Conservation (phyloP, 257 asterid species). For the Solanum lycopersicoides region DNA sequence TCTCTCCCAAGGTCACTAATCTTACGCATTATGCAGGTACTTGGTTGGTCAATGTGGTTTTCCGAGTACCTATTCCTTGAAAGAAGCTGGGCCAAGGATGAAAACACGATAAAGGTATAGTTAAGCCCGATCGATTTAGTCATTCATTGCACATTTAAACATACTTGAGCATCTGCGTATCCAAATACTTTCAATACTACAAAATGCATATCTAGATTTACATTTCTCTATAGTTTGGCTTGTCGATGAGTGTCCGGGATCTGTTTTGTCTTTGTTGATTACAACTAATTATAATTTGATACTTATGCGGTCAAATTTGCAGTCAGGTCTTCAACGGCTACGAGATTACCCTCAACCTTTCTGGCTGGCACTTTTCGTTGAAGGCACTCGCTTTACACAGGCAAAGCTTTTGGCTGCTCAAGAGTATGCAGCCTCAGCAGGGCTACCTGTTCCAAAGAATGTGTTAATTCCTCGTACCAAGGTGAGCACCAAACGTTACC, state of each 20-base stretch:
- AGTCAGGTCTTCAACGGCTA: slow-evolving; percentile 63
- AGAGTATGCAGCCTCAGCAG: slow-evolving; percentile 75
- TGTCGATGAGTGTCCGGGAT: neutral
- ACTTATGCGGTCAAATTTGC: slow-evolving; percentile 17
- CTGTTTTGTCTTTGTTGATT: neutral
- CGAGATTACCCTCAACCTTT: slow-evolving; percentile 79
- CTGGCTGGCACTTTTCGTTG: slow-evolving; percentile 93
- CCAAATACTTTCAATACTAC: neutral
- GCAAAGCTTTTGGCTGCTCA: slow-evolving; percentile 96
- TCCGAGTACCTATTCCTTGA: slow-evolving; percentile 91
- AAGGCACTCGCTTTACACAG: slow-evolving; percentile 93
- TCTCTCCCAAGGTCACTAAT: neutral
- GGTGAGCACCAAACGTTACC: slow-evolving; percentile 20
- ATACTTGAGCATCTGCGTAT: neutral
- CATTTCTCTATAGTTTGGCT: neutral
- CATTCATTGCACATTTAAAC: neutral
- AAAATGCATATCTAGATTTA: neutral
- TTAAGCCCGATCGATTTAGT: neutral
- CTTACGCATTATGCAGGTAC: slow-evolving; percentile 48
- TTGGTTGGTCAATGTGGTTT: slow-evolving; percentile 99
- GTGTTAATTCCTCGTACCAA: slow-evolving; percentile 95
- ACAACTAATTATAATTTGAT: neutral
- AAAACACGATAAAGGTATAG: slow-evolving; percentile 72
- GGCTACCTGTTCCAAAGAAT: slow-evolving; percentile 79
- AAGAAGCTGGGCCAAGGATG: slow-evolving; percentile 95